Base-by-base conservation (phyloP, 2,329 filamentous ascomycete genomes). In the Boeremia lycopersici region DNA sequence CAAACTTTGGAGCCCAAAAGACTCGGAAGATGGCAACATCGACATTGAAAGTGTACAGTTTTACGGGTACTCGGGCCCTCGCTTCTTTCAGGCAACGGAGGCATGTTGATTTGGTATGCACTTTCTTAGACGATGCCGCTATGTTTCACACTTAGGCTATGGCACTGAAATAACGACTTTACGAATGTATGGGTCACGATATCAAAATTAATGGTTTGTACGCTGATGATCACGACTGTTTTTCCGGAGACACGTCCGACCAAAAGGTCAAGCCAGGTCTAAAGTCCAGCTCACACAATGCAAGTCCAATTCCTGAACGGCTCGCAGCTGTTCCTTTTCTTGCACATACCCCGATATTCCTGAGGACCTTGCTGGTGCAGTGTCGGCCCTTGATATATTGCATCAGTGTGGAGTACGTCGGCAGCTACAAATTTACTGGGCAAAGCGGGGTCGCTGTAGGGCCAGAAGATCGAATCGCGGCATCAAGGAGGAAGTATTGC, bases 11-110 rank as follows among this genome's bases (percentile, higher is more conserved):
- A 92, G 88, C 65, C 89, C 89, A 2, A 84, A 85, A 55, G 83
- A 86, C 25, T 51, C 53, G 4, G 47, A 51, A 47, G 85, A 87
- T 42, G 81, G 84, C 4, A 96, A 96, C 67, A 96, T 97, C 60
- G 92, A 96, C 70, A 91, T 98, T 34, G 89, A 96, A 73, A 91
- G 88, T 40, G 87, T 97, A 23, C 84, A 92, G 53, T 89, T 88
- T 1, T 88, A 89, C 67, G 93, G 93, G 0, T 97, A 88, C 75
- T 90, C 91, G 0, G 93, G 93, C 4, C 89, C 90, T 9, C 84
- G 93, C 56, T 96, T 88, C 74, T 95, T 96, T 68, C 90, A 91
- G 7, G 84, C 87, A 2, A 76, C 87, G 26, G 82, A 88, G 39
- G 54, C 60, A n/a, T 61, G 70, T 36, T 72, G 56, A 46, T 45